Percentiles rank a stretch among this genome's conserved stretches.
These are phyloP conservation scores for Sungouiella thailandica DNA, from an alignment of 805 yeast species.

Conservation along the genomic window DNA sequence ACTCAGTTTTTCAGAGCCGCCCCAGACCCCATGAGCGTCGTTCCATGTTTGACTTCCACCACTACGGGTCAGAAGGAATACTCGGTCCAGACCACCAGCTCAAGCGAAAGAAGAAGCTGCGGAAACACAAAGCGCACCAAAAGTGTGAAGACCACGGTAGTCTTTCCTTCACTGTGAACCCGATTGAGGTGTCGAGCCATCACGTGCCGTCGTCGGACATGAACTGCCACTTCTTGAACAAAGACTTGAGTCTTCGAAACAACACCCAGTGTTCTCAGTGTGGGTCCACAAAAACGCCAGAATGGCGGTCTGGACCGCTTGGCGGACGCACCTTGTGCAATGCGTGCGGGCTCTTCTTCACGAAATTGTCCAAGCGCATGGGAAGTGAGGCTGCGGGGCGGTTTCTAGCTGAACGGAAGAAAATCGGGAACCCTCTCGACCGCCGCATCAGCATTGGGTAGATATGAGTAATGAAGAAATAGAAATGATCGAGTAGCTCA, in stretches of 20 bases:
- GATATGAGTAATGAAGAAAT: too few relatives aligned
- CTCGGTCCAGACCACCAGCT: background rate
- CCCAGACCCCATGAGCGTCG: too few relatives aligned
- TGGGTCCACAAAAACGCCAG: slow-evolving; percentile 15
- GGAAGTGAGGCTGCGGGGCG: slow-evolving; percentile 6
- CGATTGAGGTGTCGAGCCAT: slow-evolving; percentile 1
- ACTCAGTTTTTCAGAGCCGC: too few relatives aligned
- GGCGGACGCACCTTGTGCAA: slow-evolving; percentile 16
- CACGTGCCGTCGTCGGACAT: background rate
- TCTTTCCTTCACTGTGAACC: slow-evolving; percentile 6
- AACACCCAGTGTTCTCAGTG: slow-evolving; percentile 13
- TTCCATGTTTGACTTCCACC: too few relatives aligned
- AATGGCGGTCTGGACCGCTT: slow-evolving; percentile 18
- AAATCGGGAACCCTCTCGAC: background rate
- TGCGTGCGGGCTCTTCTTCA: slow-evolving; percentile 18
- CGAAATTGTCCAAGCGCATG: slow-evolving; percentile 9
- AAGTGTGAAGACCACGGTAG: background rate
- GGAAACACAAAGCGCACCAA: background rate
- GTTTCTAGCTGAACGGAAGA: slow-evolving; percentile 2
- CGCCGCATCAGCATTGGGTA: background rate
- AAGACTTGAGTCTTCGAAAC: slow-evolving; percentile 2
- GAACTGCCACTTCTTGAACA: slow-evolving; percentile 3
- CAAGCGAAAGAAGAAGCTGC: background rate
- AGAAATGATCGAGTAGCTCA: too few relatives aligned
- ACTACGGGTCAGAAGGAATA: too few relatives aligned